phyloP scores from a whole-genome alignment of 2,329 filamentous ascomycete genomes.

The Epichloe coenophiala region DNA sequence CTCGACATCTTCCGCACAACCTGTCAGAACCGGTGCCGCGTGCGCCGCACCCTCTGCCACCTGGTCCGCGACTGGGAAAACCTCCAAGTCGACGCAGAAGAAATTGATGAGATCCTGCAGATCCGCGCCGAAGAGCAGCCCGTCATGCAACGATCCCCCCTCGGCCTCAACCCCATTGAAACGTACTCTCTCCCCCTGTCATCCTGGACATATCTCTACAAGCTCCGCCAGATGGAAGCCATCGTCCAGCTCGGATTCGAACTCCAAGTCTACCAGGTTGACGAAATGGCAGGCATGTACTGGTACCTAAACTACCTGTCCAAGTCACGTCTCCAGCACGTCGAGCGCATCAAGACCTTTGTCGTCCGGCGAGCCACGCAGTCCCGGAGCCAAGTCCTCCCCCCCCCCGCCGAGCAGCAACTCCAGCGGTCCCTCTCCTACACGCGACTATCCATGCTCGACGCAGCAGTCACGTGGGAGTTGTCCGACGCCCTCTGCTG shows the following conservation, averaged over 20 bases:
- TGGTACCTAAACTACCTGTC: conserved; percentile 71
- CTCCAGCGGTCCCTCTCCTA: conserved; percentile 37
- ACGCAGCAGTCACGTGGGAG: conserved; percentile 49
- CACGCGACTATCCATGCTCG: conserved; percentile 46
- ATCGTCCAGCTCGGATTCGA: conserved; percentile 90
- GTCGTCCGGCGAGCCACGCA: conserved; percentile 29
- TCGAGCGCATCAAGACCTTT: conserved; percentile 60
- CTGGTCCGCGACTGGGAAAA: conserved; percentile 71
- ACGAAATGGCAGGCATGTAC: conserved; percentile 83
- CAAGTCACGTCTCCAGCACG: conserved; percentile 52
- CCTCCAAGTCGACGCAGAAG: conserved; percentile 69
- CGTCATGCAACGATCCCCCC: conserved; percentile 30
- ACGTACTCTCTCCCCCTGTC: conserved; percentile 60
- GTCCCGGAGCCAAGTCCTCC: conserved; percentile 7
- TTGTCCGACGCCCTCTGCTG: conserved; percentile 40
- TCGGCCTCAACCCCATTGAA: conserved; percentile 28
- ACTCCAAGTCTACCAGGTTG: conserved; percentile 72
- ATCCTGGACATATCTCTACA: conserved; percentile 83
- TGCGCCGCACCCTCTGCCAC: conserved; percentile 81
- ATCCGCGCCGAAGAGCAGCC: conserved; percentile 46
- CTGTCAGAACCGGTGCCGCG: conserved; percentile 80
- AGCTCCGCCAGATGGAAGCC: conserved; percentile 76
- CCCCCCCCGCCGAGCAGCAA: conserved; percentile 25
- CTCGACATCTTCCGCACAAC: conserved; percentile 72
- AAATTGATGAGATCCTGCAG: conserved; percentile 57